A percentile compares a stretch with the other conserved stretches of the same genome.
Evolutionary conservation across 2,329 filamentous ascomycete genomes (phyloP).

Genomic region (Nemania sp.): DNA sequence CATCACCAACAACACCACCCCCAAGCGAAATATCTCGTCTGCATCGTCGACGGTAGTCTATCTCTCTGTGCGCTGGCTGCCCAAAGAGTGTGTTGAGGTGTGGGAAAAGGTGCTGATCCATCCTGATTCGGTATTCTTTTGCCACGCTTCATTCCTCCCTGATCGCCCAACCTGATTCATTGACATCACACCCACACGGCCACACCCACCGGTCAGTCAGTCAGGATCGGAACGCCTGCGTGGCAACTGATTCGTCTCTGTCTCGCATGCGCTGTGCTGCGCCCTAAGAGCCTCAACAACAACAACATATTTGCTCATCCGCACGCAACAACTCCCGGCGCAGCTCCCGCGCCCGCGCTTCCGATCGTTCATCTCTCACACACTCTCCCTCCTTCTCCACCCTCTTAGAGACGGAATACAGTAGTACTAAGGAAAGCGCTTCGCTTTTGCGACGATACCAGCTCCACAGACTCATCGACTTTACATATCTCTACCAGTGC

Average conservation of each 20-base stretch:
- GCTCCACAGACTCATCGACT: constrained; percentile 5
- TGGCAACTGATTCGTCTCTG: constrained; percentile 24
- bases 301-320: constrained; percentile 4
- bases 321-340: background rate
- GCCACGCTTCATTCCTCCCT: constrained; percentile 13
- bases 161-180: constrained; percentile 12
- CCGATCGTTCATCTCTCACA: background rate
- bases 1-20: constrained; percentile 7
- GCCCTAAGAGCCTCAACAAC: constrained; percentile 6
- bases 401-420: constrained; percentile 12
- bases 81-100: constrained; percentile 13
- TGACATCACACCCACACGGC: constrained; percentile 19
- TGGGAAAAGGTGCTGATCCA: constrained; percentile 1
- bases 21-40: background rate
- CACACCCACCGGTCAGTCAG: too few relatives aligned
- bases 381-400: too few relatives aligned
- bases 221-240: constrained; percentile 18
- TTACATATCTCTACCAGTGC: constrained; percentile 14
- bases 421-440: constrained; percentile 11
- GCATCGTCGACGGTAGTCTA: constrained; percentile 14
- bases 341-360: constrained; percentile 1
- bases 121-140: constrained; percentile 5
- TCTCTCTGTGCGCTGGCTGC: constrained; percentile 23
- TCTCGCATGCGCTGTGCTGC: constrained; percentile 12
- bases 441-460: constrained; percentile 14